Conservation (phyloP, 139 green algal genomes). For the Edaphochlamys debaryana region DNA sequence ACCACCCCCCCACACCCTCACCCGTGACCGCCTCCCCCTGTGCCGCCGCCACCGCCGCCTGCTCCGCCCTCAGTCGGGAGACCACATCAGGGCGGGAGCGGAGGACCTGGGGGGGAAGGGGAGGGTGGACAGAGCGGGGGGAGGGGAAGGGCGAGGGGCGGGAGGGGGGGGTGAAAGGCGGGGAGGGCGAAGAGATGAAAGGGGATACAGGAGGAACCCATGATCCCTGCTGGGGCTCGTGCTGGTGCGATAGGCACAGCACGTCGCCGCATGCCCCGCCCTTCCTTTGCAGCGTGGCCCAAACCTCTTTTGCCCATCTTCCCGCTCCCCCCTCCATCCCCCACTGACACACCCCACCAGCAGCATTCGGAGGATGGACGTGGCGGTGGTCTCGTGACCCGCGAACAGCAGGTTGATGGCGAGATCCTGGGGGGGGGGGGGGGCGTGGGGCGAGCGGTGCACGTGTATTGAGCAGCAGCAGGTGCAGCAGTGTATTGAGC, state of each 20-base stretch:
- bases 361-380: not conserved
- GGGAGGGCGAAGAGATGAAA: no score
- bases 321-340: not conserved
- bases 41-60: not conserved
- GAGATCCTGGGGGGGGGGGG: not conserved
- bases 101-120: not conserved
- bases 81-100: not conserved
- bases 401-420: conserved; percentile 27
- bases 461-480: not conserved
- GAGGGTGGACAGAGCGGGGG: not conserved
- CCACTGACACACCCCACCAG: conserved; percentile 7
- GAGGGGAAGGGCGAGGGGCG: not conserved
- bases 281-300: not conserved
- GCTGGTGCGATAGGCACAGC: no score
- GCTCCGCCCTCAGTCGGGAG: not conserved
- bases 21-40: not conserved
- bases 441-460: not conserved
- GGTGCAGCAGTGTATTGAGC: not conserved
- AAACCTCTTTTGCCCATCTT: not conserved
- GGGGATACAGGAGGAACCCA: no score
- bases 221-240: no score
- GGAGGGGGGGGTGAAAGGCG: not conserved
- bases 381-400: conserved; percentile 38
- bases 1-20: no score
- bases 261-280: no score